Conservation (phyloP, 768 basidiomycete genomes). For the Tylopilus plumbeoviolaceoides region DNA sequence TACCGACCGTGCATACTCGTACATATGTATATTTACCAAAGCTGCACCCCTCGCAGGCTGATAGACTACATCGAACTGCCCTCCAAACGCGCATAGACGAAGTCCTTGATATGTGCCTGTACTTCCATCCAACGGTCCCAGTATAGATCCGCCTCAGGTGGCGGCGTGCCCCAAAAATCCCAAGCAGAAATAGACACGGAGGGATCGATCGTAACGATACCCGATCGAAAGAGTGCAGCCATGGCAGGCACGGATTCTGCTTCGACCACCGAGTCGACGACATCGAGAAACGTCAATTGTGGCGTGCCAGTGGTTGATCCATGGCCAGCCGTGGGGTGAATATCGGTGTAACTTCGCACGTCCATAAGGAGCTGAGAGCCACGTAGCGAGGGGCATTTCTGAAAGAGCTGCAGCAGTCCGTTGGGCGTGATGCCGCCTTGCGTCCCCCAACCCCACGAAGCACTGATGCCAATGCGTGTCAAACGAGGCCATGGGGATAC, state of each 20-base stretch:
- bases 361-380: background rate
- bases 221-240: background rate
- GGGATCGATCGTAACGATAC: background rate
- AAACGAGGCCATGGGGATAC: background rate
- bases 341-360: background rate
- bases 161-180: too few relatives aligned
- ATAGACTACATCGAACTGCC: too few relatives aligned
- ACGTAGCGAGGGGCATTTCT: background rate
- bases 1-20: too few relatives aligned
- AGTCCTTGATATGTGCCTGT: too few relatives aligned
- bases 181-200: too few relatives aligned
- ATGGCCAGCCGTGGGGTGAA: background rate
- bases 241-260: background rate
- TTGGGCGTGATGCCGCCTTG: background rate
- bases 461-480: background rate
- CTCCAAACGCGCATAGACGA: too few relatives aligned
- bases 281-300: background rate
- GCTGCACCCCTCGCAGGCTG: too few relatives aligned
- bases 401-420: background rate
- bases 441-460: background rate
- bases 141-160: too few relatives aligned
- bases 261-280: background rate
- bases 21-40: too few relatives aligned
- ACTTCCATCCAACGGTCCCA: too few relatives aligned
- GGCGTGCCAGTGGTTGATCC: background rate